phyloP scores from a whole-genome alignment of 352 stramenopile genomes.

The Blastocystis hominis region DNA sequence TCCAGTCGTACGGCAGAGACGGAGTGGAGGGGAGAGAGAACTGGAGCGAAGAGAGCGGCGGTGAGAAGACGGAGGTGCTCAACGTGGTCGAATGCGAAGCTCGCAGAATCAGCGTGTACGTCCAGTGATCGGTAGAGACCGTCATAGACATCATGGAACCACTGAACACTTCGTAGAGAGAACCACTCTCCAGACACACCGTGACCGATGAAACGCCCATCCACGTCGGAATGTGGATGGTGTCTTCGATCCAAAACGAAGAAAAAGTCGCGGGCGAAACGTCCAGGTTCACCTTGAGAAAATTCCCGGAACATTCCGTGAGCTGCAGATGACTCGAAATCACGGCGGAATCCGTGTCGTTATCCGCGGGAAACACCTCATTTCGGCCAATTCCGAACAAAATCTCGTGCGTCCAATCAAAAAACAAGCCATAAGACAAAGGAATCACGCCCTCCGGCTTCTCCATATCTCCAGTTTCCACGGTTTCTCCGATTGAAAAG shows the following conservation, averaged over 20 bases:
- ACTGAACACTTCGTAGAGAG: not conserved
- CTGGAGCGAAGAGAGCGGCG: not conserved
- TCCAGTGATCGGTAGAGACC: not conserved
- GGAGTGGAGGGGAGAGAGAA: not conserved
- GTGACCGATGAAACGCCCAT: not conserved
- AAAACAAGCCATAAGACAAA: not conserved
- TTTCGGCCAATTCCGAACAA: not conserved
- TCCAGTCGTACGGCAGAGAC: not conserved
- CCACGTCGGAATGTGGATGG: not conserved
- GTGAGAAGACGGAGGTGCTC: not conserved
- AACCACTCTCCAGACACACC: not conserved
- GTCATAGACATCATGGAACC: not conserved
- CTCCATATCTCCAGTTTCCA: not conserved
- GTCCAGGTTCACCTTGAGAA: not conserved
- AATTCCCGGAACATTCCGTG: not conserved
- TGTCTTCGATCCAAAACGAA: not conserved
- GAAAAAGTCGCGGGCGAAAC: not conserved
- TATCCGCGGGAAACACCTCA: not conserved
- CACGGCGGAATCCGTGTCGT: not conserved
- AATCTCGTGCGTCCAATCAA: constrained; percentile 9
- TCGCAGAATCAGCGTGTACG: not conserved
- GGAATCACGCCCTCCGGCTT: not conserved
- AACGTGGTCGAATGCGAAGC: not conserved
- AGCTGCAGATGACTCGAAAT: not conserved
- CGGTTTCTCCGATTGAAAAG: not conserved